Conservation (phyloP, 371 early-diverging fungal genomes). For the Mortierella polycephala region DNA sequence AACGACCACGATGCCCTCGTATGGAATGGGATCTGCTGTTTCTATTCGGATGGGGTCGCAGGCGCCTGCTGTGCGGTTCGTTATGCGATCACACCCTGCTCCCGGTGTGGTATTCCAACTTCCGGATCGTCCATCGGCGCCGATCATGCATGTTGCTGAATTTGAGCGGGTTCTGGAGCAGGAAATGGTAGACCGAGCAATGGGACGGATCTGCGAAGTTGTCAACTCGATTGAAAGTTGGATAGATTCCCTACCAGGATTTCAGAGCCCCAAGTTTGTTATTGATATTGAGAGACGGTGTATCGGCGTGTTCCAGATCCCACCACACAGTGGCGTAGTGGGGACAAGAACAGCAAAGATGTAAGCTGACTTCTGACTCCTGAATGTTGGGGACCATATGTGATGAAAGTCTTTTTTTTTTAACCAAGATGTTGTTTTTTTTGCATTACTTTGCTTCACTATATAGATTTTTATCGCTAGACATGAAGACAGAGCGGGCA, state of each 20-base stretch:
- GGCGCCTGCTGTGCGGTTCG: conserved; percentile 32
- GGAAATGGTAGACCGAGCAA: conserved; percentile 32
- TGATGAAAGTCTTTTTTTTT: background rate
- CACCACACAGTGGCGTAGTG: conserved; percentile 2
- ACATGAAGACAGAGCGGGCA: conserved; percentile 20
- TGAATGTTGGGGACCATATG: background rate
- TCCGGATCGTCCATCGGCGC: conserved; percentile 38
- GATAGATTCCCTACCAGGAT: conserved; percentile 11
- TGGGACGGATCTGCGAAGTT: conserved; percentile 39
- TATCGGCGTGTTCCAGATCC: conserved; percentile 42
- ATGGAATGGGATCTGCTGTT: conserved; percentile 45
- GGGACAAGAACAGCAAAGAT: conserved; percentile 2
- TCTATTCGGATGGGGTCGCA: conserved; percentile 31
- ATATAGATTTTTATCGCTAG: conserved; percentile 19
- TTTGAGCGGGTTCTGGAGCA: conserved; percentile 40
- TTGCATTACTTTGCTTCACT: background rate
- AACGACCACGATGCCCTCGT: background rate
- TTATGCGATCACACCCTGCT: conserved; percentile 42
- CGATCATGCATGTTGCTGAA: conserved; percentile 45
- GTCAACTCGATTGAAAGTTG: conserved; percentile 39
- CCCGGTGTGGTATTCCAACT: conserved; percentile 46
- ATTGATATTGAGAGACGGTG: conserved; percentile 50
- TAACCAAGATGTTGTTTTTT: background rate
- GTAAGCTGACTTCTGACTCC: conserved; percentile 7
- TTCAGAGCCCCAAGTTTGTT: conserved; percentile 35